Evolutionary conservation across 2,329 filamentous ascomycete species (phyloP), one percentile per base, ranked within the genome.

Genomic region (Fusarium vanettenii): DNA sequence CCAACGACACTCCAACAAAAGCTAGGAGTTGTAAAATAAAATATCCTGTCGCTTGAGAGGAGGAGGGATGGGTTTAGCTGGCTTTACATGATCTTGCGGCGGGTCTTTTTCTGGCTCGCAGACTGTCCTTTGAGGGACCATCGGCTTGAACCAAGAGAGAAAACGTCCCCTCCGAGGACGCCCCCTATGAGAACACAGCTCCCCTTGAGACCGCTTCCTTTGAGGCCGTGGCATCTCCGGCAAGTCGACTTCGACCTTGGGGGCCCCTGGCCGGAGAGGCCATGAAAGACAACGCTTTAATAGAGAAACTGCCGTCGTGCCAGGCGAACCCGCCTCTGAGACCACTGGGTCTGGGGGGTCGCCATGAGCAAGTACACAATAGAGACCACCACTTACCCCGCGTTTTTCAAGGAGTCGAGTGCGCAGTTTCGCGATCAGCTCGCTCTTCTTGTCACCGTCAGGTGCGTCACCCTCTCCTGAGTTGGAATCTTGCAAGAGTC

Each of bases 361-460:
- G 14, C 67, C 73, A 57, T 59, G 43, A 25, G 41, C 22, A 50
- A 76, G 39, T 48, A 66, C 60, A 57, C 35, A 14, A 48, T 52
- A 56, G 55, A 74, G 65, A 35, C 66, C 69, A 72, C 55, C 45
- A 84, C 89, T 88, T 82, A 91, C 90, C 87, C 91, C 87, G 73
- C 89, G 89, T 78, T 89, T 84, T 80, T 89, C 86, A 80, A 87
- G 87, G 73, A 90, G 85, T 57, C 87, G 86, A 60, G 85, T 82
- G 56, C 88, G 87, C 56, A 91, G 84, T 83, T 91, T 90, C 78
- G 90, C 88, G 69, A 89, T 86, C 83, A 89, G 89, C 76, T 89
- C 89, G 69, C 79, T 79, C 57, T 80, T 78, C 81, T 87, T 88
- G 70, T 81, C 78, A 56, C 82, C 79, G 50, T 86, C 84, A 6